These are phyloP conservation scores for Magnolia kwangsiensis DNA, from an alignment of 164 flowering plant species.

Conservation along the genomic window DNA sequence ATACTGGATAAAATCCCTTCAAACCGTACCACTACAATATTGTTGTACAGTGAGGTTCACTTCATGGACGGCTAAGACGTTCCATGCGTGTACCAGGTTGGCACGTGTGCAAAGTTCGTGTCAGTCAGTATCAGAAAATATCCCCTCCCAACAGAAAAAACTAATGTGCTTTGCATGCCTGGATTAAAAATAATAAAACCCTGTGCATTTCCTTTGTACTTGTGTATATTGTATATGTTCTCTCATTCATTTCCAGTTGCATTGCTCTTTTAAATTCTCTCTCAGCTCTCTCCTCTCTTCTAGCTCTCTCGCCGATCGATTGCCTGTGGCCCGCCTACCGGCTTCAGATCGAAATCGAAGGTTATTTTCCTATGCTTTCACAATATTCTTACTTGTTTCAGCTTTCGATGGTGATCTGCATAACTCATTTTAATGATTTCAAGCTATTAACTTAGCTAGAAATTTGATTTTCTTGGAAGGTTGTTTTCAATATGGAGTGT, in stretches of 20 bases:
- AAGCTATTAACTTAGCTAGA: neutral
- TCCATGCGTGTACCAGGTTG: too few relatives aligned
- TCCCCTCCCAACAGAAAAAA: slow-evolving; percentile 5
- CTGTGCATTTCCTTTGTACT: neutral
- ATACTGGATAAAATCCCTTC: too few relatives aligned
- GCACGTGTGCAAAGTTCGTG: too few relatives aligned
- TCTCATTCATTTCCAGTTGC: neutral
- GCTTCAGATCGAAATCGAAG: neutral
- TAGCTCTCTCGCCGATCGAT: neutral
- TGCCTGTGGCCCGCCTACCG: neutral
- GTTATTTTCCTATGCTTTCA: neutral
- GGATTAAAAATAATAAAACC: neutral
- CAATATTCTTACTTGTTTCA: neutral
- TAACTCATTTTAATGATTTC: neutral
- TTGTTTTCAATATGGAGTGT: neutral
- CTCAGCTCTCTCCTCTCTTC: neutral
- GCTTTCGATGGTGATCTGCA: neutral
- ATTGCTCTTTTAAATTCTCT: neutral
- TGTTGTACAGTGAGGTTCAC: too few relatives aligned
- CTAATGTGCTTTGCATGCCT: slow-evolving; percentile 10
- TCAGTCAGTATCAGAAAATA: slow-evolving; percentile 5
- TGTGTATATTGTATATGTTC: neutral
- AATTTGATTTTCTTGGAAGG: neutral
- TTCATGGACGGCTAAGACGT: too few relatives aligned
- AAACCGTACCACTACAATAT: too few relatives aligned